phyloP scores from a whole-genome alignment of 176 grass and related monocot species.

The Triticum timopheevii region DNA sequence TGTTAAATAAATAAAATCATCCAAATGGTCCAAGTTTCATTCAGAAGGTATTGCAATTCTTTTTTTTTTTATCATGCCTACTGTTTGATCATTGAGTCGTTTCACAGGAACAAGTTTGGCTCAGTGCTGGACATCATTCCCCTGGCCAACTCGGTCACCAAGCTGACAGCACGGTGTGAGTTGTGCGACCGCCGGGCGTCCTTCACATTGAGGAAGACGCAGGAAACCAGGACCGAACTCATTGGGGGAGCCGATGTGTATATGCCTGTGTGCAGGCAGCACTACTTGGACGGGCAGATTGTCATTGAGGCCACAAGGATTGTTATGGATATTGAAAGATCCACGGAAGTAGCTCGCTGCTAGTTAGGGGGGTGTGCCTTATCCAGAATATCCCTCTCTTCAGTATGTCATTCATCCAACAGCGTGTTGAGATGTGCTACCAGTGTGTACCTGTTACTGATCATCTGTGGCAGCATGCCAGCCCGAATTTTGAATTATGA shows the following conservation, averaged over 20 bases:
- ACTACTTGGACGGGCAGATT: conserved; percentile 79
- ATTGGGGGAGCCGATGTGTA: conserved; percentile 90
- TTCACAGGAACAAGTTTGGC: conserved; percentile 81
- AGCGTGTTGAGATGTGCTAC: neutral
- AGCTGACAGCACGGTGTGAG: conserved; percentile 82
- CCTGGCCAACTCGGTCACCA: conserved; percentile 79
- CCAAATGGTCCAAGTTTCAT: neutral
- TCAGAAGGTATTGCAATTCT: neutral
- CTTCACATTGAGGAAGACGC: conserved; percentile 92
- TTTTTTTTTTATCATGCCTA: neutral
- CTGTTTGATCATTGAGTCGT: conserved; percentile 8
- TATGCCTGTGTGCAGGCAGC: conserved; percentile 88
- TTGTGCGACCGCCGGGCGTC: conserved; percentile 62
- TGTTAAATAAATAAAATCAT: neutral
- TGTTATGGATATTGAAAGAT: conserved; percentile 70
- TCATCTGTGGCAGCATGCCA: neutral
- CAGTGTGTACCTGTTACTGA: neutral
- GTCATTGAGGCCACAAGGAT: conserved; percentile 61
- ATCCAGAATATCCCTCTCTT: neutral
- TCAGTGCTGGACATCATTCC: conserved; percentile 91
- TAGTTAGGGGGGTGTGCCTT: neutral
- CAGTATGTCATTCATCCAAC: neutral
- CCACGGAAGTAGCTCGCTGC: conserved; percentile 33
- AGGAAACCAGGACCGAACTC: conserved; percentile 78
- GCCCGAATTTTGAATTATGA: neutral